Base-by-base conservation (phyloP, 2,329 filamentous ascomycete genomes). In the Curvularia spicifera region DNA sequence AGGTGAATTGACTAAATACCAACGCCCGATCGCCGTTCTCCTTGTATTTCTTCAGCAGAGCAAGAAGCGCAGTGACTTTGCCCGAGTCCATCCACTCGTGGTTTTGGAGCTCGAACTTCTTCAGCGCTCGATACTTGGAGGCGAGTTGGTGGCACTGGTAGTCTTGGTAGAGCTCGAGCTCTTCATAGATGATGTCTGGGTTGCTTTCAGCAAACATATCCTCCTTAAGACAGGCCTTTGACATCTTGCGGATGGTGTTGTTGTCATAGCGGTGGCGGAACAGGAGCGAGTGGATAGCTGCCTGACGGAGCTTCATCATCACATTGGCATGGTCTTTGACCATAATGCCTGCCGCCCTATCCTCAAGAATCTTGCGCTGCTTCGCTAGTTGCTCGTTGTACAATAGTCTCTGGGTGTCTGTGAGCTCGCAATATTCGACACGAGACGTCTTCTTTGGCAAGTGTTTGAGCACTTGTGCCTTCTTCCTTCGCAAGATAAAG, bases 401-500 rank as follows among this genome's bases (percentile, higher is more conserved):
- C 0, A 96, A 87, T 7, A 84, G 81, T 64, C 83, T 84, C 73
- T 99, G 95, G 0, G 83, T 81, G 2, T 84, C 80, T 29, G 89
- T 90, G 81, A 98, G 87, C 5, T 90, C 86, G 75, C 94, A 97
- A 71, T 90, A 89, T 60, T 93, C 87, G 1, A 97, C 88, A 3
- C 87, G 86, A 59, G 88, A 87, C 10, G 85, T 87, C 80, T 98
- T 98, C 51, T 83, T 82, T 0, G 95, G 93, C 63, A 99, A 84
- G 71, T 95, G 90, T 46, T 84, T 83, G 44, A 98, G 83, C 8
- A 97, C 93, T 71, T 98, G 93, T 48, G 91, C 87, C 80, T 99
- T 99, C 79, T 95, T 94, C 7, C 95, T 87, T 62, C 96, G 91
- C 2, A 99, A 81, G 53, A 99, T 95, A 73, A 99, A 99, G 0